Evolutionary conservation across 192 early-diverging fungal genomes (phyloP).

Genomic region (Entomortierella parvispora): DNA sequence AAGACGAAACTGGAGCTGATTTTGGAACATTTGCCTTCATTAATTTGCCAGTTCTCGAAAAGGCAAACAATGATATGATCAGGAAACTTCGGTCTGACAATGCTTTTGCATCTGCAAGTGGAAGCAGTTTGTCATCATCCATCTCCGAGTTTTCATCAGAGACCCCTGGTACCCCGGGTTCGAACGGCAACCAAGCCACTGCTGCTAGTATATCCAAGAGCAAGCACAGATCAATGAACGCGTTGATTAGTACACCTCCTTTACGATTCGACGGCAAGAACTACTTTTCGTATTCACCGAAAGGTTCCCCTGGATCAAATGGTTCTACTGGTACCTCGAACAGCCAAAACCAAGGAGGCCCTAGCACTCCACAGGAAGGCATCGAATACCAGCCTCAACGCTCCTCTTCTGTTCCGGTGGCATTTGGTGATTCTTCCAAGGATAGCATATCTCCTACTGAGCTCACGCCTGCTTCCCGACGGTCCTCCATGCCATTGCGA

Average conservation of each 20-base stretch:
- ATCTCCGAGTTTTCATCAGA: slow-evolving; percentile 38
- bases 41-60: slow-evolving; percentile 87
- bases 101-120: slow-evolving; percentile 45
- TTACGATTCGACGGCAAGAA: slow-evolving; percentile 49
- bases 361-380: slow-evolving; percentile 30
- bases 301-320: slow-evolving; percentile 35
- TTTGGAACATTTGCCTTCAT: slow-evolving; percentile 96
- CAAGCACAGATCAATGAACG: slow-evolving; percentile 49
- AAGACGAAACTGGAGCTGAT: slow-evolving; percentile 59
- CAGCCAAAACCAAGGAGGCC: slow-evolving; percentile 13
- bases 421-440: slow-evolving; percentile 21
- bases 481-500: slow-evolving; percentile 43
- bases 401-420: slow-evolving; percentile 44
- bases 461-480: slow-evolving; percentile 8
- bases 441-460: slow-evolving; percentile 17
- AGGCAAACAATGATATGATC: slow-evolving; percentile 90
- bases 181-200: slow-evolving; percentile 4
- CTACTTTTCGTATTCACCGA: slow-evolving; percentile 49
- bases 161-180: slow-evolving; percentile 40
- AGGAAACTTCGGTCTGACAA: slow-evolving; percentile 78
- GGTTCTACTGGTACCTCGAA: slow-evolving; percentile 22
- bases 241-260: slow-evolving; percentile 33
- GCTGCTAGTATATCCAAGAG: slow-evolving; percentile 24
- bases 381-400: slow-evolving; percentile 44
- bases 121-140: slow-evolving; percentile 44